Evolutionary conservation across 2,329 filamentous ascomycete species (phyloP), one percentile per base, ranked within the genome.

Genomic region (Hortaea sp.): DNA sequence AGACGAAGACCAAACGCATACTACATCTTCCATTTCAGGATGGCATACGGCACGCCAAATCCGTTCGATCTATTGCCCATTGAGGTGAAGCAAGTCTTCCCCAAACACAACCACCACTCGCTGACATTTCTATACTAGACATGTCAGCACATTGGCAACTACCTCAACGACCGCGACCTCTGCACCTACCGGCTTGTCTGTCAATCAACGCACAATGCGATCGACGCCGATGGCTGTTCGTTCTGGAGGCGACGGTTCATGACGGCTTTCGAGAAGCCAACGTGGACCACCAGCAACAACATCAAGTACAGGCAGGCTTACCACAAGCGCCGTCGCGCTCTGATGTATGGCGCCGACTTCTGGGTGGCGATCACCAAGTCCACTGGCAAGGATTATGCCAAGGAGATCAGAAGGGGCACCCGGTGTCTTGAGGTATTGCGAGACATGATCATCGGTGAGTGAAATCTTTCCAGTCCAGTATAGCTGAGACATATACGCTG

Each of bases 231-330:
- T 38, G 53, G 62, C 7, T 46, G 53, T 27, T 69, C 66, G 5
- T 71, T 76, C 55, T 78, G 74, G 74, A 67, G 69, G 32, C 51
- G 56, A 34, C 64, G 61, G 12, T 77, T 73, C 52, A 55, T 63
- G 10, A 46, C 59, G 20, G 60, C 47, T 28, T 78, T 69, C 51
- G 73, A 74, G 38, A 50, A 32, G 29, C 57, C 58, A 13, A 31
- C 48, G 31, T 47, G 41, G 20, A 41, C 28, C 27, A 35, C 52
- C 42, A 39, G 46, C 44, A n/a, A n/a, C n/a, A 63, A 65, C 44
- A 41, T 51, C 6, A 52, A 63, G 5, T 53, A 70, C 46, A 65
- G 61, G 48, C 57, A 54, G 6, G 39, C 59, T 39, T 73, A 73
- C 50, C 59, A 66, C 53, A 40, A 45, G 51, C 51, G 64, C 41